These are phyloP conservation scores for Elaeis guineensis DNA, from an alignment of 176 grass and related monocot genomes.

Conservation along the genomic window DNA sequence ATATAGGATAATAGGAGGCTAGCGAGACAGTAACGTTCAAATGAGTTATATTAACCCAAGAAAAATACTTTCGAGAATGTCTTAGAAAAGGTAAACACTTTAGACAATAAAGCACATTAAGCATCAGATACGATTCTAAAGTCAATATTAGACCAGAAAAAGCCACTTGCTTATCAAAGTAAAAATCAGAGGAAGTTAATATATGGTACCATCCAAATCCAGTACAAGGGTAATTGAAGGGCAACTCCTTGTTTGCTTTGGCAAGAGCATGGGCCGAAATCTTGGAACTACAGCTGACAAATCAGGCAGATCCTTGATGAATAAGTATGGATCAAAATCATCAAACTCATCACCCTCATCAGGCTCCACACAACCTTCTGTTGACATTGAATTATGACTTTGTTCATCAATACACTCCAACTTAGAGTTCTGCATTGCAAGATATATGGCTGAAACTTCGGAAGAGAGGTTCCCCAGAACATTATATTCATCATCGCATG, in stretches of 20 bases:
- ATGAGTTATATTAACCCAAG: too few species aligned
- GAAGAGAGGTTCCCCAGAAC: conserved; percentile 68
- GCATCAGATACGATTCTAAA: too few species aligned
- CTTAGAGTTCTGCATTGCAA: conserved; percentile 71
- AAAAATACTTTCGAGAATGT: too few species aligned
- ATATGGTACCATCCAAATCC: conserved; percentile 79
- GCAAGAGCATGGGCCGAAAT: conserved; percentile 79
- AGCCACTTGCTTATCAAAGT: too few species aligned
- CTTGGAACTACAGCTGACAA: conserved; percentile 76
- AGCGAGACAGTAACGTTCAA: too few species aligned
- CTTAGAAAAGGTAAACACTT: too few species aligned
- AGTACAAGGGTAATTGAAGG: conserved; percentile 74
- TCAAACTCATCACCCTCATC: conserved; percentile 58
- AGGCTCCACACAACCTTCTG: conserved; percentile 45
- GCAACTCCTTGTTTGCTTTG: conserved; percentile 94
- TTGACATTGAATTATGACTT: conserved; percentile 70
- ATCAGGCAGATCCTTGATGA: conserved; percentile 87
- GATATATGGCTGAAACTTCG: conserved; percentile 89
- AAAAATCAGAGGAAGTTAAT: background rate
- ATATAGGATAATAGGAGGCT: too few species aligned
- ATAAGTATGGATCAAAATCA: conserved; percentile 80
- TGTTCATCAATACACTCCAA: conserved; percentile 82
- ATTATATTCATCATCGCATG: conserved; percentile 50
- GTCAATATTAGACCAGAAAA: too few species aligned
- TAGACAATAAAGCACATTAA: too few species aligned